These are phyloP conservation scores for Eucalyptus dawsonii DNA, from an alignment of 345 rosid genomes.

Conservation along the genomic window DNA sequence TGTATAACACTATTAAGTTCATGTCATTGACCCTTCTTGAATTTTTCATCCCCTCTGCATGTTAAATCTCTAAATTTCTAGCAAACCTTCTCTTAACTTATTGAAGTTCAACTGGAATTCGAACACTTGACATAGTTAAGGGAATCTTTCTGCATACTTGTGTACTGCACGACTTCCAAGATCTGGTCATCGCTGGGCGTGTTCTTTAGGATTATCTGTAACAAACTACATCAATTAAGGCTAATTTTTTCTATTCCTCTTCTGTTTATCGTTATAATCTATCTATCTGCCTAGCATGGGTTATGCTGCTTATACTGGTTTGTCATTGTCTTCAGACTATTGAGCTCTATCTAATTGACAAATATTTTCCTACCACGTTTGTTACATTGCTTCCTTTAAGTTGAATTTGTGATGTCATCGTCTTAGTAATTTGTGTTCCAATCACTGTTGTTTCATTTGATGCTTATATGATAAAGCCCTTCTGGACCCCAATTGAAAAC, in stretches of 20 bases:
- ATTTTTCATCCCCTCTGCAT: background rate
- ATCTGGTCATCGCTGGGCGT: background rate
- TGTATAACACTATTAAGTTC: background rate
- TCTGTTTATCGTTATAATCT: background rate
- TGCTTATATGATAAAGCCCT: background rate
- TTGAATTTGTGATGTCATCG: background rate
- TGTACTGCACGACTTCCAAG: background rate
- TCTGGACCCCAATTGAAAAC: background rate
- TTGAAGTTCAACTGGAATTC: background rate
- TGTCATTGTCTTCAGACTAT: background rate
- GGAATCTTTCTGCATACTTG: background rate
- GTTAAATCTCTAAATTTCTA: background rate
- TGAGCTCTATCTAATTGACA: background rate
- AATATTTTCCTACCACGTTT: background rate
- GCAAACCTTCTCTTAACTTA: background rate
- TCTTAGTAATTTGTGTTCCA: background rate
- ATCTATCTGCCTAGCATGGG: background rate
- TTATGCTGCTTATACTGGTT: background rate
- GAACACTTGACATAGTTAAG: background rate
- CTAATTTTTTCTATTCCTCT: background rate
- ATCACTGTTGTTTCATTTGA: background rate
- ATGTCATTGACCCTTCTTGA: background rate
- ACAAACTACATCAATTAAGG: background rate
- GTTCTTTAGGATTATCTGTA: background rate
- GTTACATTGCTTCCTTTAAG: background rate